A percentile compares a stretch with the other conserved stretches of the same genome.
These are phyloP conservation scores for Nicotiana sylvestris DNA, from an alignment of 257 asterid genomes.

Conservation along the genomic window DNA sequence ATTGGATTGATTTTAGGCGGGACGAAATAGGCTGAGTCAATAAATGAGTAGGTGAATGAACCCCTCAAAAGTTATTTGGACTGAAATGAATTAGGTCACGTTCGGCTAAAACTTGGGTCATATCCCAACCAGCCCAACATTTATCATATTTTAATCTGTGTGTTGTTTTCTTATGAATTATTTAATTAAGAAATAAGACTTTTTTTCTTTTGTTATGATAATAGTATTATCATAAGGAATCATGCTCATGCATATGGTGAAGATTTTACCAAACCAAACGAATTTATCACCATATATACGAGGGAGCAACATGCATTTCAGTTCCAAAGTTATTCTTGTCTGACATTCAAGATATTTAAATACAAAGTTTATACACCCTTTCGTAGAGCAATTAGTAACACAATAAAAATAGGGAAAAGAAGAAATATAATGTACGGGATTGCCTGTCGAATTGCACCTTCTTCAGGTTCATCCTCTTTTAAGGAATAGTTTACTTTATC, in stretches of 20 bases:
- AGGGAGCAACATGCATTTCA: background rate
- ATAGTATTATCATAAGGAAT: background rate
- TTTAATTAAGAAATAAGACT: too few relatives aligned
- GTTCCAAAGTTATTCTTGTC: background rate
- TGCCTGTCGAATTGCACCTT: slow-evolving; percentile 44
- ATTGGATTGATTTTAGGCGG: too few relatives aligned
- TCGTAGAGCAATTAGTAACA: slow-evolving; percentile 40
- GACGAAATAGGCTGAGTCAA: too few relatives aligned
- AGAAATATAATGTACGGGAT: slow-evolving; percentile 61
- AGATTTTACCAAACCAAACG: background rate
- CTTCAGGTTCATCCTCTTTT: slow-evolving; percentile 41
- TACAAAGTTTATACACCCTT: slow-evolving; percentile 15
- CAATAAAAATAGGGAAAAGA: slow-evolving; percentile 57
- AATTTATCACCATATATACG: background rate
- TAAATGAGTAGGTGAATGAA: too few relatives aligned
- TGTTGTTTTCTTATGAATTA: too few relatives aligned
- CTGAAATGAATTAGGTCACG: too few relatives aligned
- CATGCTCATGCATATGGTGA: background rate
- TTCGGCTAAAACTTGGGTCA: too few relatives aligned
- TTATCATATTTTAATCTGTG: too few relatives aligned
- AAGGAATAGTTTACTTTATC: slow-evolving; percentile 39
- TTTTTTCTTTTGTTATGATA: too few relatives aligned
- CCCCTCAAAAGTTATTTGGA: too few relatives aligned
- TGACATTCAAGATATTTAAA: background rate
- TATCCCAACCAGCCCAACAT: too few relatives aligned